Conservation (phyloP, 2,329 filamentous ascomycete species). For the Periconia sp. region DNA sequence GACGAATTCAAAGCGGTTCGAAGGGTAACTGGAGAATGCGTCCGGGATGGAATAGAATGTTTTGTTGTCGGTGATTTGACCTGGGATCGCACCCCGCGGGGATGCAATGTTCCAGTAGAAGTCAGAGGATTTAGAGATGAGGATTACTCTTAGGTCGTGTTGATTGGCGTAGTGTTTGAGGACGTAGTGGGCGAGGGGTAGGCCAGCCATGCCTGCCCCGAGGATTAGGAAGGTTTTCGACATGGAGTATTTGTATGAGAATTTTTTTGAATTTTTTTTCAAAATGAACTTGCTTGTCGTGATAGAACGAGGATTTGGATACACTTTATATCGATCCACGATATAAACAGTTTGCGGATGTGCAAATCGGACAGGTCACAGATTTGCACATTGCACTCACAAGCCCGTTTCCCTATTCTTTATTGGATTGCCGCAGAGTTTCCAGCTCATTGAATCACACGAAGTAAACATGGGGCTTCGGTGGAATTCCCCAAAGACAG, state of each 20-base stretch:
- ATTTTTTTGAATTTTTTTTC: not conserved
- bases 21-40: slow-evolving; percentile 53
- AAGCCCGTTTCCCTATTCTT: no score
- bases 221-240: not conserved
- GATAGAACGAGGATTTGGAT: no score
- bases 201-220: not conserved
- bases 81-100: slow-evolving; percentile 52
- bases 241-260: not conserved
- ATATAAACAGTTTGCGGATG: no score
- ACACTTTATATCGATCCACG: no score
- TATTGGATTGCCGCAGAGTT: no score
- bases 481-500: no score
- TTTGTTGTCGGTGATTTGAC: slow-evolving; percentile 48
- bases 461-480: no score
- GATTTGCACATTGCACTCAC: no score
- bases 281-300: not conserved
- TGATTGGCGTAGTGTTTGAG: not conserved
- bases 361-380: no score
- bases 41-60: slow-evolving; percentile 45
- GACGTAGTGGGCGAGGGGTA: not conserved
- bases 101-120: slow-evolving; percentile 56
- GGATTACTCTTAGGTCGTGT: slow-evolving; percentile 40
- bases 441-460: no score
- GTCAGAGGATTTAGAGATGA: slow-evolving; percentile 53
- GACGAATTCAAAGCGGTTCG: slow-evolving; percentile 56